Conservation (phyloP, 75 land plant genomes). For the Picea sitchensis region DNA sequence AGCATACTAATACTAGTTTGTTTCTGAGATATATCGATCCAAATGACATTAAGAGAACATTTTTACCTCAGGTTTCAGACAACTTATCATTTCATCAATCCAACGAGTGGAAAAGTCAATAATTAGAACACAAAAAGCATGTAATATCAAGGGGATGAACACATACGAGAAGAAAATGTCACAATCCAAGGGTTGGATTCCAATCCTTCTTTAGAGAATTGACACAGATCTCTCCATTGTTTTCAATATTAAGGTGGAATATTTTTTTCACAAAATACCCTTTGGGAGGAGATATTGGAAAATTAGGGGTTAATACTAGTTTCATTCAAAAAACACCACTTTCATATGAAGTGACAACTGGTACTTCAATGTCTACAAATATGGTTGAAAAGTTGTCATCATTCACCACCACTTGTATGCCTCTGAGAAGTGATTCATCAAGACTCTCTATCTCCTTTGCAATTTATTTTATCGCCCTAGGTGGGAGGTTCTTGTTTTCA, state of each 20-base stretch:
- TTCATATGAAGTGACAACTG: slow-evolving; percentile 96
- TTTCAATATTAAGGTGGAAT: slow-evolving; percentile 95
- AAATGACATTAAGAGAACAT: no score
- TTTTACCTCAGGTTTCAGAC: no score
- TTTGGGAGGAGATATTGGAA: slow-evolving; percentile 94
- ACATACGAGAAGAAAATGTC: slow-evolving; percentile 91
- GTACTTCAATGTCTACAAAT: slow-evolving; percentile 96
- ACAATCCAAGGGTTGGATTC: slow-evolving; percentile 93
- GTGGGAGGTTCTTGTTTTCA: no score
- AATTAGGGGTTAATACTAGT: slow-evolving; percentile 72
- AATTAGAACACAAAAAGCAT: no score
- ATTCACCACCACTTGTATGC: slow-evolving; percentile 81
- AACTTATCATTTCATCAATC: no score
- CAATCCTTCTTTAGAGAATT: slow-evolving; percentile 95
- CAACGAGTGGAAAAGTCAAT: no score
- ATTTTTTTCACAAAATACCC: slow-evolving; percentile 93
- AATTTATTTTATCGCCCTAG: no score
- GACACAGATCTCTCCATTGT: slow-evolving; percentile 95
- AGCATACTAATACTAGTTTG: no score
- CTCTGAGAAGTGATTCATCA: slow-evolving; percentile 7
- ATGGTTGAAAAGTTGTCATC: slow-evolving; percentile 92
- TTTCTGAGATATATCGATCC: no score
- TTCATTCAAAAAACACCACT: slow-evolving; percentile 93
- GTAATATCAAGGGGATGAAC: no score
- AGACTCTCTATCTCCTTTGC: no score